These are phyloP conservation scores for Fusarium sp. DNA, from an alignment of 2,329 filamentous ascomycete species.

Conservation along the genomic window DNA sequence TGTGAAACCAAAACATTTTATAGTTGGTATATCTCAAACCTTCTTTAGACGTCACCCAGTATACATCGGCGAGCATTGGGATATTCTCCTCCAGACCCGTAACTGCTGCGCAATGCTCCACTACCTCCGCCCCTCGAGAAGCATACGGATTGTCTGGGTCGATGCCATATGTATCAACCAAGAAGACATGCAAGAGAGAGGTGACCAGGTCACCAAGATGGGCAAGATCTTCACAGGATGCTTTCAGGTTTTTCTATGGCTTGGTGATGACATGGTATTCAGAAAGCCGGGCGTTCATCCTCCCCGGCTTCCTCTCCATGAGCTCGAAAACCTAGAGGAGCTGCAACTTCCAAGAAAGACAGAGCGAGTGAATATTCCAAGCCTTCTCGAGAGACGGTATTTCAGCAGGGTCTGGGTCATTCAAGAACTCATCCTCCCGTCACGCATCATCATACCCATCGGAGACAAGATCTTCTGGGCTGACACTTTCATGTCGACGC, in stretches of 20 bases:
- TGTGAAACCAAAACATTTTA: rapidly evolving
- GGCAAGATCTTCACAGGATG: neutral
- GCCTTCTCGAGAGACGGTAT: neutral
- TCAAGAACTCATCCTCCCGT: neutral
- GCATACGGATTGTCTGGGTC: neutral
- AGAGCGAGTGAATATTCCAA: neutral
- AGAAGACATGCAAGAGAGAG: neutral
- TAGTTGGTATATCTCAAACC: neutral
- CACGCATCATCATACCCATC: neutral
- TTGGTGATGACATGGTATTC: neutral
- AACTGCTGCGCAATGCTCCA: neutral
- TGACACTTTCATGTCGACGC: neutral
- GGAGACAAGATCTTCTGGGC: neutral
- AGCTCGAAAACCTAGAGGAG: neutral
- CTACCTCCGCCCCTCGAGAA: neutral
- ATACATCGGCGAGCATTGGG: neutral
- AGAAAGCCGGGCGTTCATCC: neutral
- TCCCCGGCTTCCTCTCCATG: neutral
- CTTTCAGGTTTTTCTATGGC: neutral
- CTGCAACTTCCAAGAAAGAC: neutral
- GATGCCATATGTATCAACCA: neutral
- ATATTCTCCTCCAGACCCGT: neutral
- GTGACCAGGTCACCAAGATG: neutral
- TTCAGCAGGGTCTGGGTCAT: neutral
- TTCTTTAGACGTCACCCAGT: neutral